These are phyloP conservation scores for Coprinopsis sp. DNA, from an alignment of 768 basidiomycete species.

Conservation along the genomic window DNA sequence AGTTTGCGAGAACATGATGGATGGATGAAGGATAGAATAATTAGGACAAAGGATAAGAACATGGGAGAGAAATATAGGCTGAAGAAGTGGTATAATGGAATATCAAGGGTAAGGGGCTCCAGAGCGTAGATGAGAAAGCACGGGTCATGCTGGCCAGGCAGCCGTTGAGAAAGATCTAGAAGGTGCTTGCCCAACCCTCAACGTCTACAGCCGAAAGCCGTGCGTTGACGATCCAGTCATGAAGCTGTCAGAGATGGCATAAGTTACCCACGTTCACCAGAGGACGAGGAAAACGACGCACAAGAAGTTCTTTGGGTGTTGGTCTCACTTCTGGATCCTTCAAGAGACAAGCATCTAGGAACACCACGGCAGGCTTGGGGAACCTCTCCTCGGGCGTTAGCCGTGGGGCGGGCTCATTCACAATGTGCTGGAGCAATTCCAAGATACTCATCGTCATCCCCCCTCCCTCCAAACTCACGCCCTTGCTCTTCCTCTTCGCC, in stretches of 20 bases:
- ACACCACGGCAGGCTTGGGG: conserved; percentile 71
- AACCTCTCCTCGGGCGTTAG: conserved; percentile 68
- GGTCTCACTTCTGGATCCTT: conserved; percentile 84
- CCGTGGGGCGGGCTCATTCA: conserved; percentile 94
- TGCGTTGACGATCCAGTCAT: conserved; percentile 69
- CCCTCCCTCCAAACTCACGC: conserved; percentile 89
- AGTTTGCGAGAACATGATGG: no score
- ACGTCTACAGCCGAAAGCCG: conserved; percentile 61
- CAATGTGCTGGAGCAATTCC: conserved; percentile 95
- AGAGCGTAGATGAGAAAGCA: no score
- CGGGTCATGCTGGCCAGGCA: no score
- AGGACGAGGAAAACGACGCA: conserved; percentile 32
- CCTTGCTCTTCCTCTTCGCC: conserved; percentile 84
- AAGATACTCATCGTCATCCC: conserved; percentile 98
- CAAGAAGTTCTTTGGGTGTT: conserved; percentile 85
- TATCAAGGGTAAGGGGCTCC: no score
- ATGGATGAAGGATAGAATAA: no score
- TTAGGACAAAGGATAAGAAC: no score
- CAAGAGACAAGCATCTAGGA: conserved; percentile 84
- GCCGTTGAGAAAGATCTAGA: no score
- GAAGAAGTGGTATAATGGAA: no score
- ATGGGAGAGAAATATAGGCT: no score
- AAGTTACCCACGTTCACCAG: neutral
- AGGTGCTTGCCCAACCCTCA: conserved; percentile 75
- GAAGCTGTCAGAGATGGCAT: conserved; percentile 24